These are phyloP conservation scores for Vanderwaltozyma tropicalis DNA, from an alignment of 805 yeast genomes.

Conservation along the genomic window DNA sequence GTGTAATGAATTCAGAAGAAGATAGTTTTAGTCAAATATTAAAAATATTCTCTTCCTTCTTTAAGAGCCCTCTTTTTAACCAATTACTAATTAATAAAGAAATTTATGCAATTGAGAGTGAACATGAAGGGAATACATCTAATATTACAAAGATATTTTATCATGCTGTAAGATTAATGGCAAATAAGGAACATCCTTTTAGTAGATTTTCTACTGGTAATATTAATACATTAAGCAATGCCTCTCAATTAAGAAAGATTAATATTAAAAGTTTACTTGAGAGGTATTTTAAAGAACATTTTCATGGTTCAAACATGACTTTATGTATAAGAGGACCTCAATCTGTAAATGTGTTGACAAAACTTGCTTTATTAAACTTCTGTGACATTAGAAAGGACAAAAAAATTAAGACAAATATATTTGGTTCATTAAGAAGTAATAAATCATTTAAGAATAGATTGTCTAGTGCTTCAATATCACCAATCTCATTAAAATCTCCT, in stretches of 20 bases:
- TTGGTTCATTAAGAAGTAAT: slow-evolving; percentile 3
- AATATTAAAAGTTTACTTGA: slow-evolving; percentile 31
- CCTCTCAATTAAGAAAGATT: slow-evolving; percentile 26
- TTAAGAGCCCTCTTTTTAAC: slow-evolving; percentile 42
- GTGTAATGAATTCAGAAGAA: slow-evolving; percentile 22
- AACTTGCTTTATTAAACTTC: slow-evolving; percentile 38
- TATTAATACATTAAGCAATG: slow-evolving; percentile 35
- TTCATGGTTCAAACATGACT: slow-evolving; percentile 40
- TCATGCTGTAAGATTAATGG: slow-evolving; percentile 47
- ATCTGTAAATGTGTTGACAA: slow-evolving; percentile 47
- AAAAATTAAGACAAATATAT: background rate
- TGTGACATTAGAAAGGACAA: slow-evolving; percentile 21
- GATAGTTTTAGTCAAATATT: slow-evolving; percentile 38
- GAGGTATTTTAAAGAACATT: slow-evolving; percentile 34
- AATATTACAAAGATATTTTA: slow-evolving; percentile 38
- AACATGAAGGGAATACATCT: slow-evolving; percentile 46
- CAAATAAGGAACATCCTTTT: slow-evolving; percentile 42
- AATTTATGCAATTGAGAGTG: slow-evolving; percentile 52
- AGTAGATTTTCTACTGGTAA: slow-evolving; percentile 59
- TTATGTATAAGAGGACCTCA: slow-evolving; percentile 59
- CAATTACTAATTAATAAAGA: slow-evolving; percentile 37
- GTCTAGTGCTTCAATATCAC: background rate
- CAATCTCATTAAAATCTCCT: slow-evolving; percentile 1
- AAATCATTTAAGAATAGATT: background rate
- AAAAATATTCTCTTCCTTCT: slow-evolving; percentile 40